phyloP scores from a whole-genome alignment of 1,284 basidiomycete species.

The Coniferiporia sulphurascens region DNA sequence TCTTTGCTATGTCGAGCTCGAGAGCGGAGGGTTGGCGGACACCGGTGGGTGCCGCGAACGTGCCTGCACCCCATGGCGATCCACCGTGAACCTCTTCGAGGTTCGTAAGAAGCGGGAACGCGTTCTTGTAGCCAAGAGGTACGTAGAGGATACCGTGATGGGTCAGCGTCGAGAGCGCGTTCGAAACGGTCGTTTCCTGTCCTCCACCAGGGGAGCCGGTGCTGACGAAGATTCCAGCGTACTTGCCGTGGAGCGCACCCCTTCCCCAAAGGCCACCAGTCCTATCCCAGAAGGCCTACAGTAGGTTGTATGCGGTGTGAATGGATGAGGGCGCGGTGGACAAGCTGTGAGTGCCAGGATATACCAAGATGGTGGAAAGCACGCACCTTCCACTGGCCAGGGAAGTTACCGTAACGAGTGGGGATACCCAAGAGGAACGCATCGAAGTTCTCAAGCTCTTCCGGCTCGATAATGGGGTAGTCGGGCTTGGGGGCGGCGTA shows the following conservation, averaged over 20 bases:
- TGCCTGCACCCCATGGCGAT: conserved; percentile 72
- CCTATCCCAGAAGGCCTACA: conserved; percentile 77
- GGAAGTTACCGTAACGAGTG: conserved; percentile 71
- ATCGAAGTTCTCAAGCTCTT: conserved; percentile 61
- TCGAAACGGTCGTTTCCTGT: conserved; percentile 67
- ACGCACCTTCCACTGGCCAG: conserved; percentile 63
- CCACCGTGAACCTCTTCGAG: conserved; percentile 68
- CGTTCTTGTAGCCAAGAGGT: conserved; percentile 69
- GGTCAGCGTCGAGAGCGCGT: conserved; percentile 64
- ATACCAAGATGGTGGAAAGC: background rate
- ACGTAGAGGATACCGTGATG: conserved; percentile 82
- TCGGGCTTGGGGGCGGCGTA: conserved; percentile 66
- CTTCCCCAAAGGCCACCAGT: conserved; percentile 75
- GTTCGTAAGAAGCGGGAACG: conserved; percentile 54
- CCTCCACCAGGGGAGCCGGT: conserved; percentile 65
- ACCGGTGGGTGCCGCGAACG: conserved; percentile 60
- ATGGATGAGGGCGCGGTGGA: background rate
- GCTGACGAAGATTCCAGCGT: conserved; percentile 68
- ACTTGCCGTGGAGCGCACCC: conserved; percentile 77
- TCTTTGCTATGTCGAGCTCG: conserved; percentile 60
- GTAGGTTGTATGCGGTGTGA: background rate
- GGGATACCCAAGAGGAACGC: conserved; percentile 73
- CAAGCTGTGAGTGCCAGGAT: too few species aligned
- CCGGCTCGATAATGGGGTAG: conserved; percentile 71
- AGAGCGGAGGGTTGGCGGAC: conserved; percentile 54